Evolutionary conservation across 2,329 filamentous ascomycete genomes (phyloP), one percentile per base, ranked within the genome.

Genomic region (Penicillium sp.): DNA sequence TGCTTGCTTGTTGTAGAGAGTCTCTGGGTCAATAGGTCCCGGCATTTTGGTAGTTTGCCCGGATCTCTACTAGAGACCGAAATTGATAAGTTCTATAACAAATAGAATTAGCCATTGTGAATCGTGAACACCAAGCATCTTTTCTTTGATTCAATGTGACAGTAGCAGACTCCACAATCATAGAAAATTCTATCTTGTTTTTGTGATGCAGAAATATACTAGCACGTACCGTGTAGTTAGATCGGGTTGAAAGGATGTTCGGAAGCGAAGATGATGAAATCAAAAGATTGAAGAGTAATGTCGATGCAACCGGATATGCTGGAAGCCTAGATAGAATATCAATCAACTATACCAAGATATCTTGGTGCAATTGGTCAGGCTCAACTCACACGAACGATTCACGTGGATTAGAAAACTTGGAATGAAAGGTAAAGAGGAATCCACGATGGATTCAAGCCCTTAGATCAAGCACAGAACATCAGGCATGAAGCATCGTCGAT

Each of bases 1-100:
- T 61, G 81, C 86, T 66, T 92, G 85, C 68, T 94, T 95, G 45
- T 86, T 93, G 66, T 95, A 98, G 36, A 96, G 75, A 45, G 82
- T 79, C 68, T 93, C 88, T 3, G 92, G 92, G 67, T 96, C 90
- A 37, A 85, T 75, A 22, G 72, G 69, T 39, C 73, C 73, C 52
- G 70, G 69, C 63, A 66, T 67, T 20, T 45, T 61, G 44, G 30
- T 32, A 27, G 35, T 26, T 42, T 45, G 32, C 43, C 22, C 22
- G 14, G 32, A 16, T 37, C 28, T 16, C 30, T 6, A 11, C n/a
- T n/a, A 23, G n/a, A 32, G n/a, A 14, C 10, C 23, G 22, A 44
- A 27, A 13, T 3, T 26, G n/a, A n/a, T n/a, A n/a, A n/a, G n/a
- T n/a, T n/a, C n/a, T n/a, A n/a, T n/a, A n/a, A n/a, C n/a, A n/a